A percentile compares a stretch with the other conserved stretches of the same genome.
phyloP scores from a whole-genome alignment of 192 early-diverging fungal species.

The Mortierella claussenii region DNA sequence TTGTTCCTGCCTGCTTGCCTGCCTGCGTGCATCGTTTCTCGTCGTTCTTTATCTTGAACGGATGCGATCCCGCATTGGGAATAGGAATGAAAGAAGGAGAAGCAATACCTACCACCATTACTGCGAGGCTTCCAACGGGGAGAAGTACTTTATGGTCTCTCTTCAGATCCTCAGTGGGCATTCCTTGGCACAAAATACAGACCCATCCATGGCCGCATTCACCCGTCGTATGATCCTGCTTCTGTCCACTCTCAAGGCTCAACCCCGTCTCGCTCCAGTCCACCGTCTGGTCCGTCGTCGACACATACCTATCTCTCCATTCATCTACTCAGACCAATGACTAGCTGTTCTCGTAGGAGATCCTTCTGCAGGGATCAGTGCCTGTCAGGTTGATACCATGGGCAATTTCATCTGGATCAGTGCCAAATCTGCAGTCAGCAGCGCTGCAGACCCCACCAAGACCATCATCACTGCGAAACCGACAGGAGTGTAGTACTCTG shows the following conservation, averaged over 20 bases:
- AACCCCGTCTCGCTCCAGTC: not conserved
- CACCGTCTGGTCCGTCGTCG: constrained; percentile 9
- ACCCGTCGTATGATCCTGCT: constrained; percentile 14
- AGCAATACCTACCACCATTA: too few species aligned
- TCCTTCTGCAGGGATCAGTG: not conserved
- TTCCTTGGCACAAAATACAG: not conserved
- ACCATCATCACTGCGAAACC: not conserved
- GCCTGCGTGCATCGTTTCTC: too few species aligned
- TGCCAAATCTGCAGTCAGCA: constrained; percentile 2
- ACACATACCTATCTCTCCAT: not conserved
- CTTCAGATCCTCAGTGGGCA: not conserved
- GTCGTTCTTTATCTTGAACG: too few species aligned
- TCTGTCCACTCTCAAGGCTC: not conserved
- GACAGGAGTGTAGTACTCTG: constrained; percentile 1
- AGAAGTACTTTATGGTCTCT: constrained; percentile 8
- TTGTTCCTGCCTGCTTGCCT: too few species aligned
- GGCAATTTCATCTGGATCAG: constrained; percentile 33
- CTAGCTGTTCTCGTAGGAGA: constrained; percentile 9
- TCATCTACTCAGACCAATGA: not conserved
- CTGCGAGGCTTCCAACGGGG: constrained; percentile 16
- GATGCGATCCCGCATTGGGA: too few species aligned
- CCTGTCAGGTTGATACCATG: constrained; percentile 11
- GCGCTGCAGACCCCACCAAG: not conserved
- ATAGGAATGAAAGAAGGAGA: too few species aligned
- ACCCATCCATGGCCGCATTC: not conserved